Conservation (phyloP, 495 filamentous ascomycete species). For the Neurospora sp. region DNA sequence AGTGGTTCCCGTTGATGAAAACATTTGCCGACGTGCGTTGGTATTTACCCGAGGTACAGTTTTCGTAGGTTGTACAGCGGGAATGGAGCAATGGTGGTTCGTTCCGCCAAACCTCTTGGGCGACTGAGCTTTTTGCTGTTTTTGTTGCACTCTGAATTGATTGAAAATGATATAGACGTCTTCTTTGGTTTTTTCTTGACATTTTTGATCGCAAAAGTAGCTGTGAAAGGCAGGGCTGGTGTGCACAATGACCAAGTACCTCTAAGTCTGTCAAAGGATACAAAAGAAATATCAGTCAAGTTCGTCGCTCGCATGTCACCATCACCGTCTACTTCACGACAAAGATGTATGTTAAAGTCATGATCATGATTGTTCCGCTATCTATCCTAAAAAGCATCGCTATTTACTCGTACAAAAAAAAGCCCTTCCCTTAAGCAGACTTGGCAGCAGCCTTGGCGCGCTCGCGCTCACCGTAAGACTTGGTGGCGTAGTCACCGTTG, state of each 20-base stretch:
- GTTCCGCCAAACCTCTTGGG: background rate
- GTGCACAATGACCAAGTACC: background rate
- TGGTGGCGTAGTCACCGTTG: conserved; percentile 88
- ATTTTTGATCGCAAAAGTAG: too few relatives aligned
- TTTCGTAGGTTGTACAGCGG: background rate
- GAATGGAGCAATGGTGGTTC: background rate
- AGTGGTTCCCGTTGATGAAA: background rate
- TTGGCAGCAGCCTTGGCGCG: background rate
- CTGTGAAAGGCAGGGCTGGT: too few relatives aligned
- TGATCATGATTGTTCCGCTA: background rate
- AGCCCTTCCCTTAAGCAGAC: background rate
- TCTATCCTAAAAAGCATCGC: background rate
- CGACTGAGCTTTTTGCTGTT: background rate
- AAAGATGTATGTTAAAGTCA: background rate
- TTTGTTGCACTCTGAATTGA: too few relatives aligned
- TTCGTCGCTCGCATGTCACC: background rate
- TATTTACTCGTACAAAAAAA: background rate
- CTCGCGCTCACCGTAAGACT: conserved; percentile 80
- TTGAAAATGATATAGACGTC: too few relatives aligned
- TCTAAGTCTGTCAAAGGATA: background rate
- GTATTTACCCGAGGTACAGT: background rate
- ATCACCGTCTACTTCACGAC: background rate
- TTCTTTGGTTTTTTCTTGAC: too few relatives aligned
- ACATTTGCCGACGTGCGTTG: background rate
- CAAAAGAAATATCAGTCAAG: background rate